Evolutionary conservation across 768 basidiomycete genomes (phyloP), one percentile per base, ranked within the genome.

Genomic region (Calocybe indica): DNA sequence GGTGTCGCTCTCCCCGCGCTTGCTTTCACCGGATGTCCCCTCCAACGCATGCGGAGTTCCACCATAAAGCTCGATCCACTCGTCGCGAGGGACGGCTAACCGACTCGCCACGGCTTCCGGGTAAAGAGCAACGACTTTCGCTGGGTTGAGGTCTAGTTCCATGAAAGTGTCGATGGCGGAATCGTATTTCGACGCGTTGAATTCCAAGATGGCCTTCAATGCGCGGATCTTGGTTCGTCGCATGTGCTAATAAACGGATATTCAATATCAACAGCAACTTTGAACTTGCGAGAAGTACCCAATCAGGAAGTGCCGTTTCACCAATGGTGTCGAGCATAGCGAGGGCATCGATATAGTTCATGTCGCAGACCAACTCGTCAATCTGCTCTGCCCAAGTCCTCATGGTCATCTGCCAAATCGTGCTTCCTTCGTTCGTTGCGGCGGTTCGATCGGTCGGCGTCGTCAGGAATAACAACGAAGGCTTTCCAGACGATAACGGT

Each of bases 121-220:
- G 63, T 91, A 99, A 5, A 98, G 69, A 1, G 93, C 86, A 14
- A 98, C 76, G 3, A 99, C 90, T 58, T 93, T 92, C 0, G 94
- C 91, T 0, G 96, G 96, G 58, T 94, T 94, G 55, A 93, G 72
- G 54, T 97, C 86, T 37, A 95, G 82, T 37, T 86, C 80, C 41
- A 93, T 77, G 62, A 98, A 93, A 0, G 83, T 79, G 59, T 96
- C 84, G 48, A 97, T 85, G 1, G 95, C 93, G 1, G 71, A 66
- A 51, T 88, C 84, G 58, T 80, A 94, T 48, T 82, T 74, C 6
- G 75, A 77, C 6, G 72, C 66, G 3, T 78, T 75, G 64, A 94
- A 94, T 50, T 85, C 78, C 0, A 85, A 72, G 0, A 96, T 83
- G 0, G 92, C 92, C 45, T 88, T 77, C 13, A 97, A 73, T 2